A percentile compares a stretch with the other conserved stretches of the same genome.
Conservation (phyloP, 805 yeast species). For the Lipomyces kockii region DNA sequence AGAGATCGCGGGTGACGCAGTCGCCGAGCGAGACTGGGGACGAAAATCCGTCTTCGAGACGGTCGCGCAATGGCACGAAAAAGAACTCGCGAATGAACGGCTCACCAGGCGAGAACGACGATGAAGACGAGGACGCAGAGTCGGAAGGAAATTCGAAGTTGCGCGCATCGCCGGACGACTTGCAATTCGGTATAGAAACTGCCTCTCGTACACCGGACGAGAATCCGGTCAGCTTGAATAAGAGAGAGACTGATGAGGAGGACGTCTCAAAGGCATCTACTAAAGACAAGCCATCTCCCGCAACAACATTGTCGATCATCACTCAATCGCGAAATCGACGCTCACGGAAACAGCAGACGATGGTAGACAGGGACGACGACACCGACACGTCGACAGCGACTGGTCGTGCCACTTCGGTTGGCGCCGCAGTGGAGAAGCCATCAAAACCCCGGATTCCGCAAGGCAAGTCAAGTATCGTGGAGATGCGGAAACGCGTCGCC, state of each 20-base stretch:
- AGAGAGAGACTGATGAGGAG: neutral
- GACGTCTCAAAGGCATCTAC: neutral
- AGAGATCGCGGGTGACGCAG: conserved; percentile 18
- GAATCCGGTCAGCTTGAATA: neutral
- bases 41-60: conserved; percentile 11
- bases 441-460: conserved; percentile 85
- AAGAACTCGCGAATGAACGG: conserved; percentile 9
- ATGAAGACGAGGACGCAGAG: conserved; percentile 1
- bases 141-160: neutral
- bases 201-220: neutral
- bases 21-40: conserved; percentile 26
- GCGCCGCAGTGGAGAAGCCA: conserved; percentile 56
- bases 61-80: conserved; percentile 8
- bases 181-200: neutral
- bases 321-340: conserved; percentile 5
- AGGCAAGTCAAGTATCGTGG: conserved; percentile 72
- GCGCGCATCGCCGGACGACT: neutral
- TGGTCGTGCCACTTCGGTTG: neutral
- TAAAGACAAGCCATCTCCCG: conserved; percentile 7
- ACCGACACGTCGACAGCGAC: conserved; percentile 17
- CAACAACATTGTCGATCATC: neutral
- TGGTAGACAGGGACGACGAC: conserved; percentile 12
- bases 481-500: conserved; percentile 84
- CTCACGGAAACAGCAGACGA: conserved; percentile 6
- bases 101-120: conserved; percentile 6